Evolutionary conservation across 2,329 filamentous ascomycete species (phyloP).

Genomic region (Cladosporium austrohemisphaericum): DNA sequence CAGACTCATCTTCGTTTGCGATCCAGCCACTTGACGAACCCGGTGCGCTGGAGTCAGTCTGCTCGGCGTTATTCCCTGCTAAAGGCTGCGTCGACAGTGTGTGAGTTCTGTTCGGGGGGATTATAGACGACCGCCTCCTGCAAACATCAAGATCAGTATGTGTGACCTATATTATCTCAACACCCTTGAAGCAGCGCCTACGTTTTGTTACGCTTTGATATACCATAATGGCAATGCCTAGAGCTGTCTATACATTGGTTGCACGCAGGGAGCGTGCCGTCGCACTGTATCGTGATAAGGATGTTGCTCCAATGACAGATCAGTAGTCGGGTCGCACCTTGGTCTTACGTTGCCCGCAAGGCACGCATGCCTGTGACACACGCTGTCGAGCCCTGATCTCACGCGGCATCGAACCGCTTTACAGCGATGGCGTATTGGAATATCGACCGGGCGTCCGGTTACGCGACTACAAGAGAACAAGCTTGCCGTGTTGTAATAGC

Average conservation of each 20-base stretch:
- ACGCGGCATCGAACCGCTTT: slow-evolving; percentile 8
- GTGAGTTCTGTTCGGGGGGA: neutral
- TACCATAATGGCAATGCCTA: slow-evolving; percentile 9
- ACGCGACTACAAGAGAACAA: no score
- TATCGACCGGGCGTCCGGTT: no score
- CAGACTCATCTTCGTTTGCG: neutral
- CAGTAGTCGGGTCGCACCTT: neutral
- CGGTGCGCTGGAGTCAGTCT: neutral
- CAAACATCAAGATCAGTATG: neutral
- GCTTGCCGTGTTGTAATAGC: no score
- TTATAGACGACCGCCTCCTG: neutral
- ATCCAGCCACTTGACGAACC: slow-evolving; percentile 1
- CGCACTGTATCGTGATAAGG: slow-evolving; percentile 1
- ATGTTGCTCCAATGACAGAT: neutral
- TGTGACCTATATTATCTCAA: neutral
- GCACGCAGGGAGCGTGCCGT: slow-evolving; percentile 5
- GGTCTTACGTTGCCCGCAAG: slow-evolving; percentile 10
- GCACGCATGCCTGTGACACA: slow-evolving; percentile 12
- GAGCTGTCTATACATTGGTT: neutral
- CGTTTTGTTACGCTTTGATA: slow-evolving; percentile 10
- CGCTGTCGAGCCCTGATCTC: slow-evolving; percentile 5
- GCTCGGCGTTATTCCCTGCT: neutral
- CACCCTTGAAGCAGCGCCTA: neutral
- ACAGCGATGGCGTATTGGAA: no score
- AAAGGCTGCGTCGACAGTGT: neutral